Conservation (phyloP, 331 rosid genomes). For the Malus hybrid region DNA sequence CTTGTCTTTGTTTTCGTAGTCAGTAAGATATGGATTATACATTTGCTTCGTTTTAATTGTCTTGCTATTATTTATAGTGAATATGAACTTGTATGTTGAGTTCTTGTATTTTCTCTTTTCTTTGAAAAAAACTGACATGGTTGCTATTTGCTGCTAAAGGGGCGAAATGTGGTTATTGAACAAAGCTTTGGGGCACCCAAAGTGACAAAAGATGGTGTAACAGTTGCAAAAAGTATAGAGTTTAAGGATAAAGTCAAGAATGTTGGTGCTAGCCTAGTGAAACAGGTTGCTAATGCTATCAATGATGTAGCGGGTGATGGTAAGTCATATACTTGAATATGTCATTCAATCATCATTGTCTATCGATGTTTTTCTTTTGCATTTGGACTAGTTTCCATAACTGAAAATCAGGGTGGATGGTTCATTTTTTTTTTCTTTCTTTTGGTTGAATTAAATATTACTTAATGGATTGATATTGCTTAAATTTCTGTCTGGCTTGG, state of each 20-base stretch:
- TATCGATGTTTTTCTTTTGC: not conserved
- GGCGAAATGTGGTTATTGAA: constrained; percentile 78
- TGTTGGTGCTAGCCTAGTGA: constrained; percentile 85
- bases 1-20: not conserved
- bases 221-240: constrained; percentile 86
- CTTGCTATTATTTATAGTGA: not conserved
- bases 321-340: constrained; percentile 14
- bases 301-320: constrained; percentile 92
- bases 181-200: constrained; percentile 89
- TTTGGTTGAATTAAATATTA: not conserved
- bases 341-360: not conserved
- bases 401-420: not conserved
- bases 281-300: constrained; percentile 92
- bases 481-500: not conserved
- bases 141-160: constrained; percentile 26
- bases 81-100: not conserved
- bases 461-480: not conserved
- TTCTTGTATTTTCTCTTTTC: not conserved
- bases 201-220: constrained; percentile 91
- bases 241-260: constrained; percentile 78
- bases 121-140: not conserved
- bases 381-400: not conserved
- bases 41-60: not conserved
- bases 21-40: not conserved
- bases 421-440: not conserved